Base-by-base conservation (phyloP, 1,139 yeast species). In the Lodderomyces theae region DNA sequence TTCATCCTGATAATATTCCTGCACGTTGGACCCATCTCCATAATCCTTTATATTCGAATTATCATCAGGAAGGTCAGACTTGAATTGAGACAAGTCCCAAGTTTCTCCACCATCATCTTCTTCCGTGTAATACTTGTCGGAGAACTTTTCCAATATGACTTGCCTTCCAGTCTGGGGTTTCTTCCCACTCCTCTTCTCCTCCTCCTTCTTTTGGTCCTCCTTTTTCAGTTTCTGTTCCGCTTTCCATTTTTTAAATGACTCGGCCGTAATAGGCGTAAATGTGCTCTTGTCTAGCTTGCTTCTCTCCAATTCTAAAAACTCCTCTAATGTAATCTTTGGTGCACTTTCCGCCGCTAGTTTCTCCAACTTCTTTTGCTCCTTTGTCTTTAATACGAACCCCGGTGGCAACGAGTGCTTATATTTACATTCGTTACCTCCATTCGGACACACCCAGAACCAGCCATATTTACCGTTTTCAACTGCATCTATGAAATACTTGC, bases 381-480 rank as follows among this genome's bases (percentile, higher is more conserved):
- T 90, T 36, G 98, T 92, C 74, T 92, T 94, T 66, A 94, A 78
- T 41, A 88, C 95, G 63, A 89, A 94, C 1, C 98, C 99, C 35
- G 94, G 89, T 34, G 99, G 99, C 54, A 94, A 74, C n/a, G 97
- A 85, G 65, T 94, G 99, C 63, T 79, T 82, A 70, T 94, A 94
- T 72, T 85, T 92, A 78, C 99, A 94, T 43, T 80, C 84, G 51
- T 84, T 82, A 49, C 96, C 97, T 32, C 92, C 92, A 54, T 87
- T 87, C 28, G 98, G 99, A 70, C 99, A 92, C 24, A 79, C 77
- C 99, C 98, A 92, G 66, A 92, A 90, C 98, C 98, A 92, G 54
- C 99, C 98, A 60, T 94, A 92, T 61, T 92, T 90, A 43, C 95
- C 94, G 58, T 89, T 89, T 60, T 94, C 98, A 46, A 94, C 97